These are phyloP conservation scores for Boletus sp. DNA, from an alignment of 768 basidiomycete genomes.

Conservation along the genomic window DNA sequence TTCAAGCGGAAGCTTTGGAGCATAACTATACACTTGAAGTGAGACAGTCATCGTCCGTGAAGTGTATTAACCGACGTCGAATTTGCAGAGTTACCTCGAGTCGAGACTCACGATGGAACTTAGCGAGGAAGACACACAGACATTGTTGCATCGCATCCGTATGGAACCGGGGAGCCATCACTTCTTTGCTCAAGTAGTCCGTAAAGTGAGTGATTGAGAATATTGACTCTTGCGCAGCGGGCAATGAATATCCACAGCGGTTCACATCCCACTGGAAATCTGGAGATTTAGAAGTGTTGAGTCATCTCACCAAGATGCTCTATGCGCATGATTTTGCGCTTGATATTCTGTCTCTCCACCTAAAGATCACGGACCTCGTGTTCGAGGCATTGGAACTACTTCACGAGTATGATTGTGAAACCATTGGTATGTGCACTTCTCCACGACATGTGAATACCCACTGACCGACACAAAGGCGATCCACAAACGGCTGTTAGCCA, in stretches of 20 bases:
- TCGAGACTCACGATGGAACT: slow-evolving; percentile 55
- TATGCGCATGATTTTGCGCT: slow-evolving; percentile 56
- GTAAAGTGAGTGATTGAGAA: slow-evolving; percentile 47
- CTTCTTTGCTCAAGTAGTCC: slow-evolving; percentile 53
- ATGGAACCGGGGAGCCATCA: slow-evolving; percentile 57
- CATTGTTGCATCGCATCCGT: slow-evolving; percentile 43
- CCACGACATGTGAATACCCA: not conserved
- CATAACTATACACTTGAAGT: slow-evolving; percentile 60
- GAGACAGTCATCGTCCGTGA: slow-evolving; percentile 4
- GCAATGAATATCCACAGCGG: slow-evolving; percentile 41
- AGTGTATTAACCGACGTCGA: slow-evolving; percentile 3
- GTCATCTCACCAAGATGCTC: slow-evolving; percentile 67
- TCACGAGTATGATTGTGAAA: slow-evolving; percentile 76
- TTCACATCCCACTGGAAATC: slow-evolving; percentile 51
- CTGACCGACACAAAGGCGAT: slow-evolving; percentile 51
- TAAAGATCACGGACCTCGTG: slow-evolving; percentile 62
- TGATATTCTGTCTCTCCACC: slow-evolving; percentile 69
- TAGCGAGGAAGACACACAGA: slow-evolving; percentile 35
- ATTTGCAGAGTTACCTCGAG: slow-evolving; percentile 45
- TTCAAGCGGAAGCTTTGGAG: slow-evolving; percentile 62
- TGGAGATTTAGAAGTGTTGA: slow-evolving; percentile 66
- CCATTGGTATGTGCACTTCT: slow-evolving; percentile 56
- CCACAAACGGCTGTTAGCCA: slow-evolving; percentile 80
- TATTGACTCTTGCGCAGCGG: not conserved
- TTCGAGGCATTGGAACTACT: slow-evolving; percentile 60